Conservation (phyloP, 257 asterid species). For the Coffea eugenioides region DNA sequence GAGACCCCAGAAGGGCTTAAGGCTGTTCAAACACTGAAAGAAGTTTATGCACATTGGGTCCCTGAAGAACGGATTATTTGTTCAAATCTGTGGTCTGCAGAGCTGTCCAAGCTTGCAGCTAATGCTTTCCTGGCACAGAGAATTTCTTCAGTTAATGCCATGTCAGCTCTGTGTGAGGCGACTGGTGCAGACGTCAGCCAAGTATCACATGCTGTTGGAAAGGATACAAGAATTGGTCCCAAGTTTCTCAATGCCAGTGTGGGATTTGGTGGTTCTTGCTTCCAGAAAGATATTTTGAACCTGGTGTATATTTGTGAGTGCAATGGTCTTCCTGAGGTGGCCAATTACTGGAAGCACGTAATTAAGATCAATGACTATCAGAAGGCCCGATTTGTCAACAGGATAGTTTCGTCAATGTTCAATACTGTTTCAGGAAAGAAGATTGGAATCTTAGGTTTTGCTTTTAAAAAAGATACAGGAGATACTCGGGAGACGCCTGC, state of each 20-base stretch:
- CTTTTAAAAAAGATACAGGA: too few species aligned
- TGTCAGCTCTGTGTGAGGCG: slow-evolving; percentile 91
- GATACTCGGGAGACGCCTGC: slow-evolving; percentile 89
- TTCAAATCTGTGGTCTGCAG: slow-evolving; percentile 89
- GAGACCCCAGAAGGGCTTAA: slow-evolving; percentile 79
- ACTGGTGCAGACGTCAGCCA: slow-evolving; percentile 78
- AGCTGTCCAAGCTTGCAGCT: slow-evolving; percentile 91
- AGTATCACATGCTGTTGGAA: slow-evolving; percentile 75
- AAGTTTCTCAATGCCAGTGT: slow-evolving; percentile 84
- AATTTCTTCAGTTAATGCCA: slow-evolving; percentile 88
- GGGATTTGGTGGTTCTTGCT: slow-evolving; percentile 90
- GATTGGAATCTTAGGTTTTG: slow-evolving; percentile 71
- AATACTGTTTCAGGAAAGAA: slow-evolving; percentile 81
- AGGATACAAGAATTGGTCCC: slow-evolving; percentile 75
- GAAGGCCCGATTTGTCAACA: slow-evolving; percentile 74
- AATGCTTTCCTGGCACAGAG: slow-evolving; percentile 94
- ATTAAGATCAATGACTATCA: slow-evolving; percentile 85
- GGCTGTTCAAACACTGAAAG: slow-evolving; percentile 65
- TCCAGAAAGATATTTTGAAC: slow-evolving; percentile 87
- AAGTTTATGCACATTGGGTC: slow-evolving; percentile 87
- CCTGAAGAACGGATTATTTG: slow-evolving; percentile 63
- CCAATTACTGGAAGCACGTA: slow-evolving; percentile 87
- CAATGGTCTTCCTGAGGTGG: slow-evolving; percentile 84
- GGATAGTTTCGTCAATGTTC: slow-evolving; percentile 74
- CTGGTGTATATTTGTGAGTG: slow-evolving; percentile 83